These are phyloP conservation scores for Flaveria sonorensis DNA, from an alignment of 129 eudicot species.

Conservation along the genomic window DNA sequence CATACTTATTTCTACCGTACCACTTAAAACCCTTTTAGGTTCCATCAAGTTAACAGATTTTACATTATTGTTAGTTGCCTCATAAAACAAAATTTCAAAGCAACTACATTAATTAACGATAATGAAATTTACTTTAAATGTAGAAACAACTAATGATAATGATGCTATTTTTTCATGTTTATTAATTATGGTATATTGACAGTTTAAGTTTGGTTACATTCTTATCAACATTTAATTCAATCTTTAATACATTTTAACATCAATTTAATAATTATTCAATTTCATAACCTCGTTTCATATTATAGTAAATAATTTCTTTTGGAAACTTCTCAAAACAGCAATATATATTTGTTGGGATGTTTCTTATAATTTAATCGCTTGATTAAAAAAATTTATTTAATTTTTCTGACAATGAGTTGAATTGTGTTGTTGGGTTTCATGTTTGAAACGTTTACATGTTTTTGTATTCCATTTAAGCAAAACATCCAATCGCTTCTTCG, in stretches of 20 bases:
- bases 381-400: neutral
- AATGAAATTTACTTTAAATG: neutral
- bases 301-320: neutral
- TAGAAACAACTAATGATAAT: neutral
- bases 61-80: no score
- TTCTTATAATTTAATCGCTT: neutral
- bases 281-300: neutral
- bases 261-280: neutral
- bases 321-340: neutral
- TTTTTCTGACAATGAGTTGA: constrained; percentile 37
- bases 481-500: constrained; percentile 18
- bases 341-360: neutral
- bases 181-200: neutral
- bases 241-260: neutral
- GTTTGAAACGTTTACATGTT: constrained; percentile 33
- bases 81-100: no score
- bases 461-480: constrained; percentile 28
- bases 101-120: no score
- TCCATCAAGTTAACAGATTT: no score
- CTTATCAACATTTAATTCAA: neutral
- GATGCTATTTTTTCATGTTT: neutral
- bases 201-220: neutral
- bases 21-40: neutral
- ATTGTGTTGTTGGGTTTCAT: constrained; percentile 32
- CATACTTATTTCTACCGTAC: neutral